Evolutionary conservation across 2,329 filamentous ascomycete species (phyloP), one percentile per base, ranked within the genome.

Genomic region (Alternaria sp.): DNA sequence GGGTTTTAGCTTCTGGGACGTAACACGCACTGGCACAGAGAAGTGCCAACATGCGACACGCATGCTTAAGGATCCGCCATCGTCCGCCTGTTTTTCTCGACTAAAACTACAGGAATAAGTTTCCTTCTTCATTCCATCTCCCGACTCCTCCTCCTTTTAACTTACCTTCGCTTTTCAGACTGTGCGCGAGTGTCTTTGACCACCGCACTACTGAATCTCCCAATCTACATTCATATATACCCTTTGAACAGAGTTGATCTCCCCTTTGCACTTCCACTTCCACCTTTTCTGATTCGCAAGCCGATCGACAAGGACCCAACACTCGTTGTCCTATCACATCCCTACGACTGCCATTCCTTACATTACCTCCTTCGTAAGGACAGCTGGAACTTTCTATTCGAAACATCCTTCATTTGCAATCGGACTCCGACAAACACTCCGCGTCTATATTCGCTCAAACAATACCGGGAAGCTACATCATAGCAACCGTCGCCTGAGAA

Each of bases 21-120:
- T 59, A 63, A 50, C 60, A 61, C 65, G 68, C 65, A 69, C 61
- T 58, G 62, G 60, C 61, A 64, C 59, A 59, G 58, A 44, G 64
- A 60, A 41, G 37, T 37, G 37, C 37, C 37, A 41, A 59, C 64
- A 63, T 63, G 60, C 65, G 63, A 66, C 64, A 65, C 60, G 58
- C 65, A 65, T 41, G 64, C 68, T 43, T 37, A 57, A 49, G 53
- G 44, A 41, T 33, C 18, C 54, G 53, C 33, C 33, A 26, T 37
- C 33, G 30, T 50, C 53, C 33, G 58, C 53, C 25, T 23, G 26
- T 33, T 58, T 44, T 60, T 45, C 23, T 53, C 18, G 20, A 33
- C 21, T 37, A 37, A 37, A 37, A 37, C 33, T 37, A 23, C 49
- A 53, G 20, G 43, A 28, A 55, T 47, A 30, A 56, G 51, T 23